Percentiles rank a stretch among this genome's conserved stretches.
Evolutionary conservation across 345 rosid genomes (phyloP).

Genomic region (Brassica juncea): DNA sequence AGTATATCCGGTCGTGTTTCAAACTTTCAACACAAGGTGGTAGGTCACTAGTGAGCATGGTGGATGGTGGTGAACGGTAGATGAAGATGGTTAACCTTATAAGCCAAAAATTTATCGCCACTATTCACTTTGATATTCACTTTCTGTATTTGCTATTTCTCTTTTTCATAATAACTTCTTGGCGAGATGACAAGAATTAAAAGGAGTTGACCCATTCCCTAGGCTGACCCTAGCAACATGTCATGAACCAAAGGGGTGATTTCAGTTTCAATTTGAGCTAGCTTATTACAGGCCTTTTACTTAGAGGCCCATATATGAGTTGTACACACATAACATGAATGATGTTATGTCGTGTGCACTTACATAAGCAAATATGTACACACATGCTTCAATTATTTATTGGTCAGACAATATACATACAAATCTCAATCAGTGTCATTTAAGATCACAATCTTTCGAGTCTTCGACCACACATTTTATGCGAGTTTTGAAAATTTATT

Average conservation of each 20-base stretch:
- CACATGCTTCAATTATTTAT: not conserved
- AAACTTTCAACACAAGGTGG: slow-evolving; percentile 17
- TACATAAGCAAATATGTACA: not conserved
- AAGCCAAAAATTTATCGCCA: slow-evolving; percentile 28
- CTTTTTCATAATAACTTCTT: not conserved
- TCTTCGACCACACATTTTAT: slow-evolving; percentile 21
- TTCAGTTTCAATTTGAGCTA: not conserved
- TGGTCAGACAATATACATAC: not conserved
- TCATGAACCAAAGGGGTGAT: not conserved
- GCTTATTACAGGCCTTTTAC: not conserved
- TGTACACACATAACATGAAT: not conserved
- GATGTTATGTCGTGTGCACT: not conserved
- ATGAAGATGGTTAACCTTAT: slow-evolving; percentile 29
- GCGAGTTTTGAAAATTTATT: not conserved
- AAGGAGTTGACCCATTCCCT: slow-evolving; percentile 9
- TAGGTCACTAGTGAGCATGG: slow-evolving; percentile 38
- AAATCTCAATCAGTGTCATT: not conserved
- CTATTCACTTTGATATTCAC: slow-evolving; percentile 2
- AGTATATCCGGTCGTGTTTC: not conserved
- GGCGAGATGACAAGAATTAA: slow-evolving; percentile 14
- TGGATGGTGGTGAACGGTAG: slow-evolving; percentile 40
- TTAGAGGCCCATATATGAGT: not conserved
- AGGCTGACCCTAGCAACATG: not conserved
- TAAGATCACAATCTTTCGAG: slow-evolving; percentile 1
- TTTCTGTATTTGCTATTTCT: not conserved